phyloP scores from a whole-genome alignment of 2,329 filamentous ascomycete genomes.

The Phaeophleospora eucalypticola region DNA sequence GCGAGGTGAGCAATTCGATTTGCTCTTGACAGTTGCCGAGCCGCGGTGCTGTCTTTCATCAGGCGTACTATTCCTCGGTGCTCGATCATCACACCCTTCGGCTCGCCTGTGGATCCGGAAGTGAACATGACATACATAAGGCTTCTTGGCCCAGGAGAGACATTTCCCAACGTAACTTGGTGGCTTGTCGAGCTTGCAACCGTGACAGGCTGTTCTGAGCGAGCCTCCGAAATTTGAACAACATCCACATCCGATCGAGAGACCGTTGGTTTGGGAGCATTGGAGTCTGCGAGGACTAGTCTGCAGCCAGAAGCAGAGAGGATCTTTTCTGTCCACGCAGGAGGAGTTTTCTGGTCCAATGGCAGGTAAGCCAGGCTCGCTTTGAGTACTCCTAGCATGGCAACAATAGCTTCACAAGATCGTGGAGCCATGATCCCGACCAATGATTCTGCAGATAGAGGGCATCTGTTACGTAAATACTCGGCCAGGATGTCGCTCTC shows the following conservation, averaged over 20 bases:
- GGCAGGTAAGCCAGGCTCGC: constrained; percentile 76
- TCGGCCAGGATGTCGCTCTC: no score
- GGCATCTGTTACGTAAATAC: no score
- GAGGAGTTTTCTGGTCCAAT: constrained; percentile 67
- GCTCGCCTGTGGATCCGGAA: constrained; percentile 74
- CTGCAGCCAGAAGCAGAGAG: constrained; percentile 56
- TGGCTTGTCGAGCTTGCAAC: constrained; percentile 34
- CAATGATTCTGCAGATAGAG: no score
- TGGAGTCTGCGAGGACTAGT: constrained; percentile 42
- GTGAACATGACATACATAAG: constrained; percentile 75
- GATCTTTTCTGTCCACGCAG: constrained; percentile 57
- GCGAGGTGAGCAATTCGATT: no score
- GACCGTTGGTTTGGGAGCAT: constrained; percentile 12
- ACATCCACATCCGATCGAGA: constrained; percentile 21
- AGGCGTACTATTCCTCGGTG: no score
- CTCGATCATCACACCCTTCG: constrained; percentile 86
- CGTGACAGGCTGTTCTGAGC: no score
- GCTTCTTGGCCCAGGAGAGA: no score
- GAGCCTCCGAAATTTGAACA: constrained; percentile 31
- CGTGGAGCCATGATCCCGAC: no score
- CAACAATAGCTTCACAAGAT: no score
- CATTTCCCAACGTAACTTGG: constrained; percentile 33
- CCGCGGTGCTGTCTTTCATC: no score
- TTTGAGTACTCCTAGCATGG: constrained; percentile 71
- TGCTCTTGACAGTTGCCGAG: no score